Percentiles rank a stretch among this genome's conserved stretches.
phyloP scores from a whole-genome alignment of 805 yeast genomes.

The Helenozyma baotianmanensis region DNA sequence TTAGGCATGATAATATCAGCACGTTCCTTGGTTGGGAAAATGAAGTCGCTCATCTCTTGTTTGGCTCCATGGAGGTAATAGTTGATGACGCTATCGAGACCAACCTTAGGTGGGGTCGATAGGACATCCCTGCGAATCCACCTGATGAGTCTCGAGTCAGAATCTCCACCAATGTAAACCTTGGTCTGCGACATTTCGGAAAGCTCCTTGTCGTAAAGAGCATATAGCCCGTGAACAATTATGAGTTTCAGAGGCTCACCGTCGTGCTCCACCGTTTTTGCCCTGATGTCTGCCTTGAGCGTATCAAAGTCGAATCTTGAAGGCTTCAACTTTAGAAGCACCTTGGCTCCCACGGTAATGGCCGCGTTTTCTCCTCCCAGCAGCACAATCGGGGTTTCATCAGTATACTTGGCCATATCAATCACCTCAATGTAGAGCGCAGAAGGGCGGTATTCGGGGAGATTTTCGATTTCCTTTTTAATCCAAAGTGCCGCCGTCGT shows the following conservation, averaged over 20 bases:
- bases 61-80: conserved; percentile 54
- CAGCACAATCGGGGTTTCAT: conserved; percentile 12
- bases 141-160: conserved; percentile 78
- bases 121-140: conserved; percentile 54
- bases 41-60: conserved; percentile 62
- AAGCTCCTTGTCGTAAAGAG: conserved; percentile 59
- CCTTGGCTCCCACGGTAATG: conserved; percentile 21
- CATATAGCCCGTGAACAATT: conserved; percentile 74
- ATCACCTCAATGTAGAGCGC: conserved; percentile 26
- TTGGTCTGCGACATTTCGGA: conserved; percentile 56
- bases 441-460: conserved; percentile 8
- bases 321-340: conserved; percentile 29
- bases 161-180: conserved; percentile 77
- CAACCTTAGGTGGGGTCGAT: conserved; percentile 4
- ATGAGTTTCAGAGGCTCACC: conserved; percentile 21
- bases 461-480: conserved; percentile 20
- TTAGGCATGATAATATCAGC: conserved; percentile 75
- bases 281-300: conserved; percentile 15
- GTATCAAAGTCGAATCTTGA: conserved; percentile 37
- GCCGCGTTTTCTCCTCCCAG: conserved; percentile 22
- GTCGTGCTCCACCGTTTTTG: conserved; percentile 15
- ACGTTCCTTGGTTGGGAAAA: conserved; percentile 61
- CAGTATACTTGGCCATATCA: conserved; percentile 42
- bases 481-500: conserved; percentile 35
- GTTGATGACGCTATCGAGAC: conserved; percentile 36